These are phyloP conservation scores for Kodamaea hsintzibuensis DNA, from an alignment of 805 yeast species.

Conservation along the genomic window DNA sequence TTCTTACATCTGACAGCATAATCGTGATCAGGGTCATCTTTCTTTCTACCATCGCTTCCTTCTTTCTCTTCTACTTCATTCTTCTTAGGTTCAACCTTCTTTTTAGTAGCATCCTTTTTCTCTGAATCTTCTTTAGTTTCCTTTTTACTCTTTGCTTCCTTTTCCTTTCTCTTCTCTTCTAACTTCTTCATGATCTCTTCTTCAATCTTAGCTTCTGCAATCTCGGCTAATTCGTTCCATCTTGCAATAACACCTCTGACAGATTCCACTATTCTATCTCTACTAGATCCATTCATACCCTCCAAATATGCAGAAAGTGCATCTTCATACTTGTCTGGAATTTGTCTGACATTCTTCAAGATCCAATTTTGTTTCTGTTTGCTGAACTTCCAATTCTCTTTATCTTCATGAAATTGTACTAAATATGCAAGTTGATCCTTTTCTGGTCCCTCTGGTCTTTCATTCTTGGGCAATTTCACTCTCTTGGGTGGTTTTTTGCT, in stretches of 20 bases:
- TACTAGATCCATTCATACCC: constrained; percentile 71
- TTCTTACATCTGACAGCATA: constrained; percentile 44
- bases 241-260: constrained; percentile 45
- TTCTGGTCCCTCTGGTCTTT: constrained; percentile 72
- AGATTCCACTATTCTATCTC: constrained; percentile 53
- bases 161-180: constrained; percentile 19
- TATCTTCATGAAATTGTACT: constrained; percentile 56
- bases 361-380: constrained; percentile 89
- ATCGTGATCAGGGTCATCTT: constrained; percentile 31
- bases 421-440: constrained; percentile 72
- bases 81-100: constrained; percentile 12
- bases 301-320: constrained; percentile 53
- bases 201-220: constrained; percentile 42
- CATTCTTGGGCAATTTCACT: constrained; percentile 64
- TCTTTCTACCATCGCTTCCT: constrained; percentile 11
- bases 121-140: constrained; percentile 16
- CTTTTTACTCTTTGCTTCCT: constrained; percentile 16
- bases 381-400: constrained; percentile 75
- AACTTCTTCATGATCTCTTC: constrained; percentile 32
- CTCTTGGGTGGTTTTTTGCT: constrained; percentile 67
- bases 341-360: constrained; percentile 55
- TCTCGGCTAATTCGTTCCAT: constrained; percentile 57
- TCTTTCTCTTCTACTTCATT: constrained; percentile 15
- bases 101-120: constrained; percentile 12
- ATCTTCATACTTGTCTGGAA: constrained; percentile 54